phyloP scores from a whole-genome alignment of 345 rosid genomes.

The Syzygium grande region DNA sequence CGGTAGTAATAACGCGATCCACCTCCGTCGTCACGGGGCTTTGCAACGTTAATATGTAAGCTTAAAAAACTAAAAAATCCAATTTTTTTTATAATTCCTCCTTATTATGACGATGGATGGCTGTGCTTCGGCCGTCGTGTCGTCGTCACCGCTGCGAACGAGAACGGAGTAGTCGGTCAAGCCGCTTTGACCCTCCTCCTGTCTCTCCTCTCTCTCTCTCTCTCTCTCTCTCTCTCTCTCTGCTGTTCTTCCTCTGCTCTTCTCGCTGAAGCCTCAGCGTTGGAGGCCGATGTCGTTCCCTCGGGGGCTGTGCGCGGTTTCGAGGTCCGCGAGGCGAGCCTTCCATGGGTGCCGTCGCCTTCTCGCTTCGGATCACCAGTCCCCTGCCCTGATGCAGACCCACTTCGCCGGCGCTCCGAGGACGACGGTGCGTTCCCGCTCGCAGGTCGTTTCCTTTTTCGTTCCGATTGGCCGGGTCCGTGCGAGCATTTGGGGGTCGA shows the following conservation, averaged over 20 bases:
- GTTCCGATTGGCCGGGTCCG: neutral
- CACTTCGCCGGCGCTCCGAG: neutral
- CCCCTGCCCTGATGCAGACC: neutral
- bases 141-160: neutral
- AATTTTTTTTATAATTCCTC: too few relatives aligned
- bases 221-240: neutral
- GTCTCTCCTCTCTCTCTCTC: neutral
- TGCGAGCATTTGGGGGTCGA: too few relatives aligned
- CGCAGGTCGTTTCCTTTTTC: neutral
- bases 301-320: neutral
- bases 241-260: neutral
- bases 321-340: neutral
- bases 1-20: too few relatives aligned
- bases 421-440: neutral
- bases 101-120: neutral
- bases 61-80: too few relatives aligned
- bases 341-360: neutral
- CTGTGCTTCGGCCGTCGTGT: neutral
- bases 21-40: neutral
- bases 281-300: neutral
- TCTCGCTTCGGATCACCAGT: neutral
- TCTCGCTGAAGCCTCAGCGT: neutral
- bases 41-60: too few relatives aligned
- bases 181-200: neutral
- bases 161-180: neutral